Conservation (phyloP, 2,329 filamentous ascomycete genomes). For the Trichoderma semiorbis region DNA sequence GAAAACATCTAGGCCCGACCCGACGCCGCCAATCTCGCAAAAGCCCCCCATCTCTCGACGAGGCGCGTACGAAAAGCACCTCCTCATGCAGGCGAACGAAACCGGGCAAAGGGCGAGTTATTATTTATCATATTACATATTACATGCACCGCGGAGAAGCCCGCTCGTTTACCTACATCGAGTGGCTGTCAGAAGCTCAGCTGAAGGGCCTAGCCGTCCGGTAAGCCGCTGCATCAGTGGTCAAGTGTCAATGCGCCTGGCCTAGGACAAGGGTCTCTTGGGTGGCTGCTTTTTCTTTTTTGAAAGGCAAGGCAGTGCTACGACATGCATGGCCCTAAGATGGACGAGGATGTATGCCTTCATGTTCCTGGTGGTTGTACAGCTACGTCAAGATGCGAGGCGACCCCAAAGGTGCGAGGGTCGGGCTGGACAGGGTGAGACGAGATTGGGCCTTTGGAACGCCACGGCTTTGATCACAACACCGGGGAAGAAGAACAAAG, state of each 20-base stretch:
- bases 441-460: not conserved
- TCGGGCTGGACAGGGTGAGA: not conserved
- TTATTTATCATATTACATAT: not conserved
- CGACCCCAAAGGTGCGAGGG: not conserved
- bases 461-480: not conserved
- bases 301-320: not conserved
- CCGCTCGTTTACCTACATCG: not conserved
- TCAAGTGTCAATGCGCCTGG: not conserved
- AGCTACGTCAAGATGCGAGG: not conserved
- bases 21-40: not conserved
- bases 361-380: not conserved
- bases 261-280: not conserved
- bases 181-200: constrained; percentile 1
- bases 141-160: not conserved
- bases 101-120: not conserved
- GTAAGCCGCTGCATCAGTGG: not conserved
- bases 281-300: not conserved
- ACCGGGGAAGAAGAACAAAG: not conserved
- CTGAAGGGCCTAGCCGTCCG: not conserved
- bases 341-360: not conserved
- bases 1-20: too few species aligned
- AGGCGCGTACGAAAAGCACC: not conserved
- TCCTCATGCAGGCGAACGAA: not conserved
- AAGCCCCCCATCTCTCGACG: constrained; percentile 1
- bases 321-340: not conserved